Conservation (phyloP, 1,139 yeast genomes). For the Pneumocystis jirovecii region DNA sequence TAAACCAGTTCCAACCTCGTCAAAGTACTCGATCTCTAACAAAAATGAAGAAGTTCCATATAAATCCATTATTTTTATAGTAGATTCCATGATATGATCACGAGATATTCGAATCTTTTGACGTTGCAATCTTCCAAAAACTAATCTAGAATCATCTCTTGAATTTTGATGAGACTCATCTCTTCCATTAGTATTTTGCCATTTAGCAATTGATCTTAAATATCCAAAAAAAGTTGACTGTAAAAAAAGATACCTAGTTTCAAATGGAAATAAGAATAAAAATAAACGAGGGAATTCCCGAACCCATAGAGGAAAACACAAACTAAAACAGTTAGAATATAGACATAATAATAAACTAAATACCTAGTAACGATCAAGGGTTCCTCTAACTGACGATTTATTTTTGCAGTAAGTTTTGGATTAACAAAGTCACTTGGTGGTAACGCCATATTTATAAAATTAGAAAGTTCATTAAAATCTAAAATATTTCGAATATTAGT, state of each 20-base stretch:
- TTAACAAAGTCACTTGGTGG: conserved; percentile 45
- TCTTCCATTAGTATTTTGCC: conserved; percentile 40
- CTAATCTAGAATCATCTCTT: conserved; percentile 21
- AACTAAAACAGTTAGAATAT: conserved; percentile 30
- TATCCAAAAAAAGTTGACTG: conserved; percentile 88
- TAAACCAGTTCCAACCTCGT: conserved; percentile 90
- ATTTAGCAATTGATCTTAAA: conserved; percentile 64
- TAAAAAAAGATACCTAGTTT: conserved; percentile 59
- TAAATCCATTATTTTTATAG: conserved; percentile 58
- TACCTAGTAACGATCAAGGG: conserved; percentile 58
- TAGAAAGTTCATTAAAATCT: conserved; percentile 14
- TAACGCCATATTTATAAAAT: conserved; percentile 20
- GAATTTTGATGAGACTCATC: conserved; percentile 14
- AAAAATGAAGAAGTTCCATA: conserved; percentile 72
- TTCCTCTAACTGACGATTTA: conserved; percentile 78
- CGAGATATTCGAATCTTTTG: conserved; percentile 73
- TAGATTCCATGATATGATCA: conserved; percentile 56
- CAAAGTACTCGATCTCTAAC: conserved; percentile 74
- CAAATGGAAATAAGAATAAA: conserved; percentile 77
- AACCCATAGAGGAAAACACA: conserved; percentile 77
- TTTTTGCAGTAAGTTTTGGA: conserved; percentile 72
- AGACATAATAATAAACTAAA: background rate
- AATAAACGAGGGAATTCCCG: conserved; percentile 53
- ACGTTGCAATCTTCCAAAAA: conserved; percentile 62
- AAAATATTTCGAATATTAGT: conserved; percentile 14